Percentiles rank a stretch among this genome's conserved stretches.
These are phyloP conservation scores for Eustoma russellianum DNA, from an alignment of 257 asterid genomes.

Conservation along the genomic window DNA sequence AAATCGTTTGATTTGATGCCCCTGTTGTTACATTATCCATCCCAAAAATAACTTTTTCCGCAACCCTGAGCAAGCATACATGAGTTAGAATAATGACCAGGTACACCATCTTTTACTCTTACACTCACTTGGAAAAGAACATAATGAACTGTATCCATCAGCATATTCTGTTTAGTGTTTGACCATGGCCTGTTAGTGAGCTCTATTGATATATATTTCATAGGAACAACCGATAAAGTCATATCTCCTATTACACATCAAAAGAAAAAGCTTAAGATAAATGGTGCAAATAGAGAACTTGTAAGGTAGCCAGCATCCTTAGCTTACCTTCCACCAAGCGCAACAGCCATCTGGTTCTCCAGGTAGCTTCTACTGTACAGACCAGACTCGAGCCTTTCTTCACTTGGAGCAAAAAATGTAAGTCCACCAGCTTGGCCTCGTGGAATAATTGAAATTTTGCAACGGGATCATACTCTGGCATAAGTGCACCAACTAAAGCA, in stretches of 20 bases:
- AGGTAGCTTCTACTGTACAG: slow-evolving; percentile 93
- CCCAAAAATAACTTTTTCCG: slow-evolving; percentile 89
- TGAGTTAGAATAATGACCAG: neutral
- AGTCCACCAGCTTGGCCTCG: slow-evolving; percentile 99
- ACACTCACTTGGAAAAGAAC: too few relatives aligned
- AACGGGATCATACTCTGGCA: slow-evolving; percentile 99
- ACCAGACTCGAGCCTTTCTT: slow-evolving; percentile 96
- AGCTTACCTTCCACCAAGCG: slow-evolving; percentile 92
- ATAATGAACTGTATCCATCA: too few relatives aligned
- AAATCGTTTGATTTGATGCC: slow-evolving; percentile 97
- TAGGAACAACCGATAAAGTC: too few relatives aligned
- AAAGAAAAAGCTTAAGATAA: too few relatives aligned
- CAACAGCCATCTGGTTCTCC: slow-evolving; percentile 99
- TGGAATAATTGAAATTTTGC: slow-evolving; percentile 98
- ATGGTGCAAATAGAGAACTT: too few relatives aligned
- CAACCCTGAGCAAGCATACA: slow-evolving; percentile 41
- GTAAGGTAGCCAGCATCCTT: neutral
- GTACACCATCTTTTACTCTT: too few relatives aligned
- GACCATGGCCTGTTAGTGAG: too few relatives aligned
- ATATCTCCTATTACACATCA: too few relatives aligned
- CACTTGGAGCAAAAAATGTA: slow-evolving; percentile 97
- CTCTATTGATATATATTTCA: too few relatives aligned
- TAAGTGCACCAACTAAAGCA: slow-evolving; percentile 95
- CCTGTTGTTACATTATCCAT: slow-evolving; percentile 90
- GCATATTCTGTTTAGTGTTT: too few relatives aligned